Conservation (phyloP, 129 eudicot genomes). For the Flaveria trinervia region DNA sequence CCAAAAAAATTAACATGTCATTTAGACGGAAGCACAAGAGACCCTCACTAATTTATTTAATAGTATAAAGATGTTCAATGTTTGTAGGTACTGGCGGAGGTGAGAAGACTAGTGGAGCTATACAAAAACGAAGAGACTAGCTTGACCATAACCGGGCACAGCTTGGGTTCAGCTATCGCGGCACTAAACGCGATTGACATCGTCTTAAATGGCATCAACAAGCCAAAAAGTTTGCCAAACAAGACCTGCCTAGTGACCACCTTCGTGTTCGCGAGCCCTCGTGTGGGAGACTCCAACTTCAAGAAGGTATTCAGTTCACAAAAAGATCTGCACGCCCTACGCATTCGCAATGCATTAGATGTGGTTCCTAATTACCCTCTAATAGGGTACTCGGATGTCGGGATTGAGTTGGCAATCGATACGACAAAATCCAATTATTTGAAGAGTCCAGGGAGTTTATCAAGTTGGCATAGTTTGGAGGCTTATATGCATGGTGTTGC, state of each 20-base stretch:
- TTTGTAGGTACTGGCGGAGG: constrained; percentile 62
- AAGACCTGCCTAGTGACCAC: constrained; percentile 69
- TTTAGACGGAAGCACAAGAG: too few relatives aligned
- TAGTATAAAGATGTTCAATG: neutral
- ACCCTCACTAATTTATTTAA: too few relatives aligned
- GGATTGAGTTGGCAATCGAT: constrained; percentile 58
- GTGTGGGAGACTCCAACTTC: constrained; percentile 69
- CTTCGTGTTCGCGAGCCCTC: constrained; percentile 76
- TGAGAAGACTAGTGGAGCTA: constrained; percentile 66
- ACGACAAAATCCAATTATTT: constrained; percentile 59
- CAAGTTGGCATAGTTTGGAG: constrained; percentile 74
- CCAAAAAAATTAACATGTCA: too few relatives aligned
- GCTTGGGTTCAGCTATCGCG: constrained; percentile 85
- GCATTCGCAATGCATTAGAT: constrained; percentile 52
- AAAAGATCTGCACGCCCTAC: constrained; percentile 47
- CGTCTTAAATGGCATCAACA: constrained; percentile 56
- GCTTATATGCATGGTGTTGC: constrained; percentile 90
- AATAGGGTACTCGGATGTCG: constrained; percentile 66
- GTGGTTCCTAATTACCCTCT: constrained; percentile 70
- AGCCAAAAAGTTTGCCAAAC: constrained; percentile 46
- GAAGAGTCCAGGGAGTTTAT: constrained; percentile 59
- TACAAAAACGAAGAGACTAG: constrained; percentile 85
- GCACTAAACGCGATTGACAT: constrained; percentile 84
- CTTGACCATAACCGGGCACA: constrained; percentile 83
- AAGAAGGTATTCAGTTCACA: constrained; percentile 30